Base-by-base conservation (phyloP, 2,329 filamentous ascomycete genomes). In the Escovopsis sp. region DNA sequence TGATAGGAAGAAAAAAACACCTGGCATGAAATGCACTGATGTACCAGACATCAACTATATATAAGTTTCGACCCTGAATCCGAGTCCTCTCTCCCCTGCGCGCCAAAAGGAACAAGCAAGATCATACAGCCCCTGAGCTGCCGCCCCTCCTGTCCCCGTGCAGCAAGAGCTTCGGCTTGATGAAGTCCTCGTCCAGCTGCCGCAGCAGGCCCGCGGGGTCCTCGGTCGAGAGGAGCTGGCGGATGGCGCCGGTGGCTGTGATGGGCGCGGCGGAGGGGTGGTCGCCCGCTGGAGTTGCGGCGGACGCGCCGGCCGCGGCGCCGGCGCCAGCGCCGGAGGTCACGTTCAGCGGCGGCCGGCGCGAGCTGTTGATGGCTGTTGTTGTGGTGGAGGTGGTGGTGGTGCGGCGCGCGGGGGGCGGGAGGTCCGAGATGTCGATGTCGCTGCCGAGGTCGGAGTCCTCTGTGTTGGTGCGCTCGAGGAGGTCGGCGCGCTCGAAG, bases 131-230 rank as follows among this genome's bases (percentile, higher is more conserved):
- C 3, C 54, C 52, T 12, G 48, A 51, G 6, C 58, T 56, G n/a
- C 55, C 51, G 3, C 50, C 47, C 26, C 51, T 49, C 5, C 46
- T 46, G 23, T 69, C 69, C 38, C 81, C 82, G 62, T 95, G 88
- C 18, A 96, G 72, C 49, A 96, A 62, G 43, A 96, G 64, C 57
- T 81, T 85, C 15, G 89, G 89, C 68, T 96, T 96, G 62, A 96
- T 88, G 59, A 87, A 95, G 47, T 88, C 86, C 61, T 98, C 91
- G 59, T 98, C 91, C 46, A 98, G 67, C 63, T 94, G 88, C 51
- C 80, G 80, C 61, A 98, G 94, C 64, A 93, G 77, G 38, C 83
- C 86, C 9, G 85, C 83, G 37, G 93, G 87, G 59, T 98, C 91
- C 40, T 94, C 86, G 1, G 82, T 75, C 12, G 82, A 84, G 51